These are phyloP conservation scores for Penicillium robsamsonii DNA, from an alignment of 495 filamentous ascomycete species.

Conservation along the genomic window DNA sequence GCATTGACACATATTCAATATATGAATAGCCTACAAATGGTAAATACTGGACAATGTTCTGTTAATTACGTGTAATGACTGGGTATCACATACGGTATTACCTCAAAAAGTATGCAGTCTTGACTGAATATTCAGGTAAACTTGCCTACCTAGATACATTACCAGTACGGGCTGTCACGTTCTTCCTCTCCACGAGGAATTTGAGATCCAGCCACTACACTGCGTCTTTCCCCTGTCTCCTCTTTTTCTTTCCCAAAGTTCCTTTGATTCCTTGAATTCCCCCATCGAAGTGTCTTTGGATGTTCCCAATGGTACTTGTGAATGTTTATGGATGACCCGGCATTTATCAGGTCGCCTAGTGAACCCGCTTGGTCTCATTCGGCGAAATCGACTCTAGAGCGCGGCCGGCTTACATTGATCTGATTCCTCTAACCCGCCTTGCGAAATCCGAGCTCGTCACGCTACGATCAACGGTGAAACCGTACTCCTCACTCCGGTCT, in stretches of 20 bases:
- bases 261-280: neutral
- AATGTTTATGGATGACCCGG: constrained; percentile 7
- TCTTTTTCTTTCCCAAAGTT: neutral
- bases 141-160: neutral
- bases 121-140: neutral
- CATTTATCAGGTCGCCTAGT: constrained; percentile 7
- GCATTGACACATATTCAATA: no score
- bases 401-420: neutral
- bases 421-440: neutral
- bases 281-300: neutral
- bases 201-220: constrained; percentile 26
- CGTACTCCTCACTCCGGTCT: neutral
- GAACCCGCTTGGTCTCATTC: constrained; percentile 1
- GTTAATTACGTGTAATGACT: neutral
- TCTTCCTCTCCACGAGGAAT: constrained; percentile 29
- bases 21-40: neutral
- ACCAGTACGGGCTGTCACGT: constrained; percentile 16
- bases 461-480: neutral
- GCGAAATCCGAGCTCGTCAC: neutral
- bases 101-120: neutral
- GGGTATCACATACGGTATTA: neutral
- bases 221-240: constrained; percentile 9
- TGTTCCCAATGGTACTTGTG: neutral
- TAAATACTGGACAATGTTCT: neutral
- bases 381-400: constrained; percentile 1